Percentiles rank a stretch among this genome's conserved stretches.
These are phyloP conservation scores for Fonsecaea monophora DNA, from an alignment of 2,329 filamentous ascomycete species.

Conservation along the genomic window DNA sequence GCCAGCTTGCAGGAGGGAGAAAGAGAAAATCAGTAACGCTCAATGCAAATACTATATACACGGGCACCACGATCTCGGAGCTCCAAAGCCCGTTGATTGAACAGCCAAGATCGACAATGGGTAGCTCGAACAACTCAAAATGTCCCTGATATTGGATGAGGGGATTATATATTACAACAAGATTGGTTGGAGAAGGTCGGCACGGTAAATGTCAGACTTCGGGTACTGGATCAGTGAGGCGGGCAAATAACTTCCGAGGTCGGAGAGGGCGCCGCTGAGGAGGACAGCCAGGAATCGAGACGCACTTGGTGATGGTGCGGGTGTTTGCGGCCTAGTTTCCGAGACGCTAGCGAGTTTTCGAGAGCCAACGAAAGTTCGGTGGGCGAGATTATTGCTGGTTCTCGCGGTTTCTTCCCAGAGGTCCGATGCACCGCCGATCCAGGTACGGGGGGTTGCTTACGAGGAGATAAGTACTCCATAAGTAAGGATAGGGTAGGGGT, in stretches of 20 bases:
- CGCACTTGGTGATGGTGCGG: conserved; percentile 1
- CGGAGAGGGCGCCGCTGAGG: conserved; percentile 25
- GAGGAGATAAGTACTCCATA: neutral
- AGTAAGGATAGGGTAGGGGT: neutral
- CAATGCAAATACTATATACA: neutral
- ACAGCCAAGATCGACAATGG: neutral
- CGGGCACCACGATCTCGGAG: neutral
- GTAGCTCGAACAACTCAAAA: neutral
- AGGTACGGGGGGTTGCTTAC: neutral
- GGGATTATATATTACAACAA: conserved; percentile 27
- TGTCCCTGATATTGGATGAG: conserved; percentile 3
- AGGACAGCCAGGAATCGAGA: conserved; percentile 26
- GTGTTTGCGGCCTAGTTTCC: conserved; percentile 18
- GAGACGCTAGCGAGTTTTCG: conserved; percentile 34
- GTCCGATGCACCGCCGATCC: neutral
- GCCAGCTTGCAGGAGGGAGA: neutral
- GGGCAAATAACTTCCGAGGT: conserved; percentile 26
- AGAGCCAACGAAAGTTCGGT: conserved; percentile 9
- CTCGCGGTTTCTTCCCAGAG: neutral
- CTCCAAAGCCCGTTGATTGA: neutral
- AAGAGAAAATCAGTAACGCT: neutral
- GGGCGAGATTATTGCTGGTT: conserved; percentile 32
- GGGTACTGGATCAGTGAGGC: conserved; percentile 3
- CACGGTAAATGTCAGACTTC: conserved; percentile 16
- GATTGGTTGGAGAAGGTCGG: conserved; percentile 12